Base-by-base conservation (phyloP, 495 filamentous ascomycete species). In the Penicillium odoratum region DNA sequence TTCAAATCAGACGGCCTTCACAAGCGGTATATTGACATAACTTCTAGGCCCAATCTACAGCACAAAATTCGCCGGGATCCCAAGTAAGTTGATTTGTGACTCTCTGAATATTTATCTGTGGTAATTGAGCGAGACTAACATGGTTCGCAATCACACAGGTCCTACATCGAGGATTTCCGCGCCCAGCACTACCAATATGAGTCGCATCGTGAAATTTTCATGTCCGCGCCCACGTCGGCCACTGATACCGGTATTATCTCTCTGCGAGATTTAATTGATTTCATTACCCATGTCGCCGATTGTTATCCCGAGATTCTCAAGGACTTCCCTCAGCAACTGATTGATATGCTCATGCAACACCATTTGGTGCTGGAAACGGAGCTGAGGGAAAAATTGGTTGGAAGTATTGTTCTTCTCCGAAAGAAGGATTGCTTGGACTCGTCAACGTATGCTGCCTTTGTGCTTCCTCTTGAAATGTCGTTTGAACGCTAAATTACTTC, bases 351-450 rank as follows among this genome's bases (percentile, higher is more conserved):
- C 42, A 83, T 81, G 51, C 77, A 86, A 34, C 90, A 98, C 69
- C 93, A 98, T 78, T 82, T 85, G 28, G 79, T 85, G 3, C 78
- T 99, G 21, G 86, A 93, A 65, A 74, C 81, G 18, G 92, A 97
- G 36, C 72, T 98, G 51, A 81, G 95, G 9, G 95, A 97, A 66
- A 98, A 98, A 80, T 81, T 98, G 54, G 93, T 98, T 1, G 90
- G 91, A 31, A 95, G 90, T 69, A 76, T 99, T 61, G 88, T 93
- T 25, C 77, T 99, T 36, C 71, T 98, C 53, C 82, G 90, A 50
- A 91, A 93, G 66, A 98, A 98, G 73, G 91, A 96, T 21, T 81
- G 97, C 25, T 83, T 98, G 50, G 89, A 97, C 68, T 96, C 92
- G 30, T 78, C 85, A 51, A 84, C 79, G 81, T 85, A 73, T 58